Conservation (phyloP, 441 rosid species). For the Pelargonium fulgidum region DNA sequence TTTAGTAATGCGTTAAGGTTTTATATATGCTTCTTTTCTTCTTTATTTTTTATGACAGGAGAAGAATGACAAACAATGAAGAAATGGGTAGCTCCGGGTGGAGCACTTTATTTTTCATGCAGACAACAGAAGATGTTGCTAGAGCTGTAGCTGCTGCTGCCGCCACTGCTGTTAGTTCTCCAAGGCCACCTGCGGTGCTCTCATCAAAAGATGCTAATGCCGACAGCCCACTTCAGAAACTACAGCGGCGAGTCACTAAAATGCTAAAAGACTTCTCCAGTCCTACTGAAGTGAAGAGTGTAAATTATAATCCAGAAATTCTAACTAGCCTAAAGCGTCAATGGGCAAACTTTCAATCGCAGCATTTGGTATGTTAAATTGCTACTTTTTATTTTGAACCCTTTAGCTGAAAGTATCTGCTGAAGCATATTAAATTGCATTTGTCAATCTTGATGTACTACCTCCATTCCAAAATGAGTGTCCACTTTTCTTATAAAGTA, state of each 20-base stretch:
- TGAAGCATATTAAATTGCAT: too few relatives aligned
- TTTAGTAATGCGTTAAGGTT: neutral
- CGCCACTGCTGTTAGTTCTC: conserved; percentile 59
- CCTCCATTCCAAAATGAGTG: too few relatives aligned
- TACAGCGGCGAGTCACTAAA: conserved; percentile 59
- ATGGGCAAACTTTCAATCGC: conserved; percentile 83
- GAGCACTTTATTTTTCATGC: conserved; percentile 67
- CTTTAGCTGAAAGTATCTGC: conserved; percentile 4
- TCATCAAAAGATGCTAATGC: conserved; percentile 57
- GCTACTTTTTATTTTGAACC: conserved; percentile 18
- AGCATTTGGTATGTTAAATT: conserved; percentile 54
- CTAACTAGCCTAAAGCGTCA: conserved; percentile 93
- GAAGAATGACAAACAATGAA: conserved; percentile 54
- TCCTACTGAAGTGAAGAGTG: conserved; percentile 49
- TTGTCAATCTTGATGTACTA: too few relatives aligned
- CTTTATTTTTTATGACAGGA: neutral
- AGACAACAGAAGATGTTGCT: conserved; percentile 74
- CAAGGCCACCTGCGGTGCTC: conserved; percentile 75
- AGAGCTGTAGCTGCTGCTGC: conserved; percentile 63
- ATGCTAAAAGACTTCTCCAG: conserved; percentile 65
- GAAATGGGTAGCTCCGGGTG: conserved; percentile 77
- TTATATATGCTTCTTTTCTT: too few relatives aligned
- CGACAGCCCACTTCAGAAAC: conserved; percentile 60
- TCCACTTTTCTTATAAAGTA: too few relatives aligned
- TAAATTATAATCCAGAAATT: conserved; percentile 81